These are phyloP conservation scores for Candida verbasci DNA, from an alignment of 805 yeast species.

Conservation along the genomic window DNA sequence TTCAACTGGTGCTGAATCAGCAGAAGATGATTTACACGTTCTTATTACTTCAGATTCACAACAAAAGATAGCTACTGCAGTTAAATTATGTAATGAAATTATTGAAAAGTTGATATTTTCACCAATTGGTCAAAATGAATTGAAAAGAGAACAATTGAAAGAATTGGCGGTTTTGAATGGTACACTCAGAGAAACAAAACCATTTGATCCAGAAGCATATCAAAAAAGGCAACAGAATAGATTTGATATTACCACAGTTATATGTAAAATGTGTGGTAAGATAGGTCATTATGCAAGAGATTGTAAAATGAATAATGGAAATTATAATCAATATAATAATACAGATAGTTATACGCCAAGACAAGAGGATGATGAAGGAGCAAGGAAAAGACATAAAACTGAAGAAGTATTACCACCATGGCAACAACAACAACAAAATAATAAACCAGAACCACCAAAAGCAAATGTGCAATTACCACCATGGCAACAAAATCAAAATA, in stretches of 20 bases:
- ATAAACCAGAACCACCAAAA: conserved; percentile 8
- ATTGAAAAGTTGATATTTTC: conserved; percentile 79
- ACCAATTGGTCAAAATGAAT: conserved; percentile 91
- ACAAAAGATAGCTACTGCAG: conserved; percentile 71
- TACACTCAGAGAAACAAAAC: conserved; percentile 76
- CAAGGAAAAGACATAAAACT: conserved; percentile 22
- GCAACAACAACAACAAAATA: too few relatives aligned
- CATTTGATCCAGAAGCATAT: conserved; percentile 42
- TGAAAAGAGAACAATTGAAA: conserved; percentile 84
- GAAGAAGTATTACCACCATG: conserved; percentile 10
- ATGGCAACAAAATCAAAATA: conserved; percentile 15
- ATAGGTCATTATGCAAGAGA: conserved; percentile 87
- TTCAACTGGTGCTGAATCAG: conserved; percentile 8
- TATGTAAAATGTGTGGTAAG: conserved; percentile 76
- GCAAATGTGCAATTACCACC: conserved; percentile 16
- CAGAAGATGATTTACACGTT: conserved; percentile 79
- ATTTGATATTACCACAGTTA: conserved; percentile 49
- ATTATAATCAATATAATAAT: conserved; percentile 1
- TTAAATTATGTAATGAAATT: conserved; percentile 66
- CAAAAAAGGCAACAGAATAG: conserved; percentile 17
- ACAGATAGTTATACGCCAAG: not conserved
- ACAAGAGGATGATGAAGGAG: conserved; percentile 4
- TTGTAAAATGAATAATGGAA: conserved; percentile 52
- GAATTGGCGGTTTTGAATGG: conserved; percentile 94
- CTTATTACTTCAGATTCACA: conserved; percentile 78